phyloP scores from a whole-genome alignment of 2,329 filamentous ascomycete species.

The Beauveria australis region DNA sequence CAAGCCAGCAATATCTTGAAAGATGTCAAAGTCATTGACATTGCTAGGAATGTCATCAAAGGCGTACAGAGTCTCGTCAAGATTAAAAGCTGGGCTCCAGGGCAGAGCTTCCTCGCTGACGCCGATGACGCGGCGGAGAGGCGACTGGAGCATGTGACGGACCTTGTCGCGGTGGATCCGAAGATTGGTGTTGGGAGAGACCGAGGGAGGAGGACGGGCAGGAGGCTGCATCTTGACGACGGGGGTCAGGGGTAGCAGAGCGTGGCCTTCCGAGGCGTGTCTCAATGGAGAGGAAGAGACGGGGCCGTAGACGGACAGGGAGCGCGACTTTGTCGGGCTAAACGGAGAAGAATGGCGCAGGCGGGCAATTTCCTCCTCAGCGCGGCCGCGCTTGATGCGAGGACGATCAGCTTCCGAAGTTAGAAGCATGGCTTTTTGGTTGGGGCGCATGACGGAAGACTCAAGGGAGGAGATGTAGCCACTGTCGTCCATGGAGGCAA shows the following conservation, averaged over 20 bases:
- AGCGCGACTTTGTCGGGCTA: slow-evolving; percentile 68
- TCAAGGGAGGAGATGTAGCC: slow-evolving; percentile 96
- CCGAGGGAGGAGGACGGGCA: slow-evolving; percentile 53
- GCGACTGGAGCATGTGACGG: slow-evolving; percentile 71
- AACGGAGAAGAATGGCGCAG: slow-evolving; percentile 89
- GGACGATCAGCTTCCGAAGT: slow-evolving; percentile 76
- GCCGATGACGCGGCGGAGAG: slow-evolving; percentile 42
- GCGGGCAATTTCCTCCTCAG: slow-evolving; percentile 91
- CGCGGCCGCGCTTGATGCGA: slow-evolving; percentile 76
- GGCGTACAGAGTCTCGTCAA: slow-evolving; percentile 48
- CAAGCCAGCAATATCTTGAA: slow-evolving; percentile 32
- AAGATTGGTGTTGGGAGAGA: slow-evolving; percentile 88
- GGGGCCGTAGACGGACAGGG: slow-evolving; percentile 42
- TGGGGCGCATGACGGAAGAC: slow-evolving; percentile 72
- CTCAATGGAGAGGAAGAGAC: slow-evolving; percentile 63
- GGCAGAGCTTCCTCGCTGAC: slow-evolving; percentile 38
- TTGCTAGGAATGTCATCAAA: slow-evolving; percentile 42
- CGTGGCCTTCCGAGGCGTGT: slow-evolving; percentile 45
- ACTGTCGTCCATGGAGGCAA: slow-evolving; percentile 77
- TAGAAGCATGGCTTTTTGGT: slow-evolving; percentile 54
- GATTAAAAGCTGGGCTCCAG: slow-evolving; percentile 60
- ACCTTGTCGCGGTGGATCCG: slow-evolving; percentile 81
- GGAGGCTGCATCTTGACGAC: slow-evolving; percentile 69
- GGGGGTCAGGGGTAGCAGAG: slow-evolving; percentile 73
- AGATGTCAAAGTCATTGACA: slow-evolving; percentile 55